Evolutionary conservation across 768 basidiomycete genomes (phyloP).

Genomic region (Termitomyces sp.): DNA sequence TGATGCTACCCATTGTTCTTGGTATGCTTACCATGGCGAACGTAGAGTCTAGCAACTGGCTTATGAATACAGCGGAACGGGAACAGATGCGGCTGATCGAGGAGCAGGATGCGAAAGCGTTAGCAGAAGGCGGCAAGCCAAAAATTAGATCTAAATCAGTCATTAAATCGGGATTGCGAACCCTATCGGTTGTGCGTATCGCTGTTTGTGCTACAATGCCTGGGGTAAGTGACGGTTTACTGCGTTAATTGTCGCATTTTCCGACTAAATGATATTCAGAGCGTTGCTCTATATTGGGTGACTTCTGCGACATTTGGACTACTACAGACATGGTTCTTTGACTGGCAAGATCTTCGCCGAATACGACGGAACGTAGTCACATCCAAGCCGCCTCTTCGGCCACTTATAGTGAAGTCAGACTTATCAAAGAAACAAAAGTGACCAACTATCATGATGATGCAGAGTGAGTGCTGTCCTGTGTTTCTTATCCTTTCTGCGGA

Average conservation of each 20-base stretch:
- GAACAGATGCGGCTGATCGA: conserved; percentile 44
- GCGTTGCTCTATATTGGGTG: conserved; percentile 71
- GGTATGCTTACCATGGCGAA: conserved; percentile 76
- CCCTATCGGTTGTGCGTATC: conserved; percentile 61
- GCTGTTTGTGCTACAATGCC: conserved; percentile 63
- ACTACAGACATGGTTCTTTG: conserved; percentile 68
- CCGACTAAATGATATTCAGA: conserved; percentile 30
- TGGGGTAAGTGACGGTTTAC: conserved; percentile 44
- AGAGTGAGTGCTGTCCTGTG: conserved; percentile 16
- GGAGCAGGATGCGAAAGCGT: conserved; percentile 40
- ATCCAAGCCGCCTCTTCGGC: conserved; percentile 1
- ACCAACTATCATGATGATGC: not conserved
- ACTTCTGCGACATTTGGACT: conserved; percentile 73
- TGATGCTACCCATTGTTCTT: conserved; percentile 60
- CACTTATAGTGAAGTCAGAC: not conserved
- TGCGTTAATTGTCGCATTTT: not conserved
- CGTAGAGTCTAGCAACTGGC: conserved; percentile 73
- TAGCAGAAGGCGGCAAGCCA: conserved; percentile 40
- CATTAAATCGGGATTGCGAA: conserved; percentile 49
- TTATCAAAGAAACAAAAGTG: conserved; percentile 7
- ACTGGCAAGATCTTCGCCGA: conserved; percentile 51
- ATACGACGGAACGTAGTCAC: conserved; percentile 16
- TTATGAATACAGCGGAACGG: conserved; percentile 53
- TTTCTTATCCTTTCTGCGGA: conserved; percentile 17
- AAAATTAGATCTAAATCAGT: conserved; percentile 37